Evolutionary conservation across 148 eudicot genomes (phyloP).

Genomic region (Chenopodium quinoa): DNA sequence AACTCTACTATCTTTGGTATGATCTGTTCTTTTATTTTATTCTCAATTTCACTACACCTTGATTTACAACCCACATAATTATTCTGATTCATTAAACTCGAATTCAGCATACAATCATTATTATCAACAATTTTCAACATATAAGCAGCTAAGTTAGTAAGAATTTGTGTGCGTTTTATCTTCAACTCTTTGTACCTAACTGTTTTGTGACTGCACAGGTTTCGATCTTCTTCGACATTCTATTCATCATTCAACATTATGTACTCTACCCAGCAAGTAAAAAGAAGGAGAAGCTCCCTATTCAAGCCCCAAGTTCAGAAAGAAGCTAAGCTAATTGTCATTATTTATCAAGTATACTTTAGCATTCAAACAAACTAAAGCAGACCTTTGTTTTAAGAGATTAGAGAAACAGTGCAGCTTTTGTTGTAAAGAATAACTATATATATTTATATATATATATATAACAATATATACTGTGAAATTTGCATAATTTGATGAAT

Average conservation of each 20-base stretch:
- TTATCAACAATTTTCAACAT: too few relatives aligned
- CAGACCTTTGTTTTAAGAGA: background rate
- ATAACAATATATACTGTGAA: too few relatives aligned
- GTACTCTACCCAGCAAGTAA: conserved; percentile 63
- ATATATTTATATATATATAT: too few relatives aligned
- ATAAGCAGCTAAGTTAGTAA: too few relatives aligned
- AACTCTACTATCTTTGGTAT: conserved; percentile 84
- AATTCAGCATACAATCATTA: background rate
- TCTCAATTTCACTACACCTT: background rate
- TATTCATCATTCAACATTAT: conserved; percentile 86
- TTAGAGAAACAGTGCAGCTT: background rate
- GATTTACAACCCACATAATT: too few relatives aligned
- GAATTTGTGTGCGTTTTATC: background rate
- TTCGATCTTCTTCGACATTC: conserved; percentile 71
- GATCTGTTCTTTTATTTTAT: background rate
- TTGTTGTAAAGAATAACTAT: background rate
- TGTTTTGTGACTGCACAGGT: conserved; percentile 41
- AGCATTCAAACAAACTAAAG: too few relatives aligned
- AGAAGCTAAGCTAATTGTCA: background rate
- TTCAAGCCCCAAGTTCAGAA: conserved; percentile 1
- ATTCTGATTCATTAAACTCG: too few relatives aligned
- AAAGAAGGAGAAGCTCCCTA: conserved; percentile 23
- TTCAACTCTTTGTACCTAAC: background rate
- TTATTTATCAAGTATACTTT: too few relatives aligned
- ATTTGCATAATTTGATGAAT: too few relatives aligned